Evolutionary conservation across 768 basidiomycete genomes (phyloP), one percentile per base, ranked within the genome.

Genomic region (Coprinopsis marcescibilis): DNA sequence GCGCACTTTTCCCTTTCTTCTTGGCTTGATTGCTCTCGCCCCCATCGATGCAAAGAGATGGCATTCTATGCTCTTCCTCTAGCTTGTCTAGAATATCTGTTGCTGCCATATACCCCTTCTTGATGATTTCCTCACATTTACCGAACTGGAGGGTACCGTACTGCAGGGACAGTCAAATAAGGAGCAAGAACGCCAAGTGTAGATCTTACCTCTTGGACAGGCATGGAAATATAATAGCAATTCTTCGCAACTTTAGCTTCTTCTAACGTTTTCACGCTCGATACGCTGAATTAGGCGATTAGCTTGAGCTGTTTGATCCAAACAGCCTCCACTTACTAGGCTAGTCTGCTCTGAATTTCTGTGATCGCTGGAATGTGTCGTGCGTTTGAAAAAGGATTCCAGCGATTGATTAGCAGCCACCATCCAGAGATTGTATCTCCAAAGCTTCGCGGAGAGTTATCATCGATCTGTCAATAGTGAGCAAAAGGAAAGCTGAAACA

Each of bases 371-470:
- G 93, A 14, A 95, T 77, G 46, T 75, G 80, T 46, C 78, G 72
- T 26, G 82, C 79, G 58, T 74, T 80, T 4, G 88, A 87, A 60
- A 93, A 93, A 0, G 92, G 92, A 58, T 93, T 94, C 84, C 82
- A 97, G 42, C 91, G 73, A 62, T 96, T 97, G 50, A 98, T 60
- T 43, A 98, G 69, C 14, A 98, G 76, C 89, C 91, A 97, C 84
- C 89, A 96, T 23, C 96, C 96, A 2, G 93, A 96, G 2, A 99
- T 76, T 1, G 89, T 84, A 57, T 99, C 96, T 4, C 96, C 93
- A 64, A 94, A 96, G 55, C 88, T 85, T 44, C 96, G 77, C 0
- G 95, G 93, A 1, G 89, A 89, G 49, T 95, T 97, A 60, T 99
- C 96, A 58, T 97, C 95, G 48, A 94, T 74, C 80, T 90, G 60